These are phyloP conservation scores for Cyphellophora europaea DNA, from an alignment of 2,329 filamentous ascomycete genomes.

Conservation along the genomic window DNA sequence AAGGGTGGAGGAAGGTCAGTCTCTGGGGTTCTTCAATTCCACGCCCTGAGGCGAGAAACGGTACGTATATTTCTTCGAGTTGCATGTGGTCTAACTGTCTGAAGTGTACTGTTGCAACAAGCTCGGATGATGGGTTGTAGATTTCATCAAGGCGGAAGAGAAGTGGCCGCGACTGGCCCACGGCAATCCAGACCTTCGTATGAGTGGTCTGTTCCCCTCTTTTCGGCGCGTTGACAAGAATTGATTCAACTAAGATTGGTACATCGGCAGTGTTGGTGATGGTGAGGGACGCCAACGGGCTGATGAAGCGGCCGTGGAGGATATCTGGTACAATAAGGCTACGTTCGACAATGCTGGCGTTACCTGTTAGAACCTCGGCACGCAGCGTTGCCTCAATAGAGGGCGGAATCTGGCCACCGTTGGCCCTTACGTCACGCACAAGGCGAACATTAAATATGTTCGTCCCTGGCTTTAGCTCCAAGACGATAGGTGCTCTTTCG, in stretches of 20 bases:
- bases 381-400: conserved; percentile 33
- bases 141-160: conserved; percentile 24
- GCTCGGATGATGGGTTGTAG: background rate
- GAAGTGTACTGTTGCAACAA: too few relatives aligned
- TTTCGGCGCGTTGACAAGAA: too few relatives aligned
- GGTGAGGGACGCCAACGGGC: conserved; percentile 26
- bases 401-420: conserved; percentile 42
- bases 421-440: conserved; percentile 46
- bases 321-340: conserved; percentile 42
- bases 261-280: conserved; percentile 9
- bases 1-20: conserved; percentile 45
- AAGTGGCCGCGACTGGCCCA: conserved; percentile 27
- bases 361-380: conserved; percentile 20
- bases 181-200: conserved; percentile 9
- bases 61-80: background rate
- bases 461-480: conserved; percentile 39
- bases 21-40: conserved; percentile 37
- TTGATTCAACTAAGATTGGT: conserved; percentile 12
- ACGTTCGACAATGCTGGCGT: conserved; percentile 20
- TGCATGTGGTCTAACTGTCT: background rate
- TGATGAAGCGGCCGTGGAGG: conserved; percentile 38
- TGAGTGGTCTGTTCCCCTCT: background rate
- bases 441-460: conserved; percentile 46
- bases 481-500: conserved; percentile 38
- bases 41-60: background rate